A percentile compares a stretch with the other conserved stretches of the same genome.
Conservation (phyloP, 2,329 filamentous ascomycete species). For the Nemania diffusa region DNA sequence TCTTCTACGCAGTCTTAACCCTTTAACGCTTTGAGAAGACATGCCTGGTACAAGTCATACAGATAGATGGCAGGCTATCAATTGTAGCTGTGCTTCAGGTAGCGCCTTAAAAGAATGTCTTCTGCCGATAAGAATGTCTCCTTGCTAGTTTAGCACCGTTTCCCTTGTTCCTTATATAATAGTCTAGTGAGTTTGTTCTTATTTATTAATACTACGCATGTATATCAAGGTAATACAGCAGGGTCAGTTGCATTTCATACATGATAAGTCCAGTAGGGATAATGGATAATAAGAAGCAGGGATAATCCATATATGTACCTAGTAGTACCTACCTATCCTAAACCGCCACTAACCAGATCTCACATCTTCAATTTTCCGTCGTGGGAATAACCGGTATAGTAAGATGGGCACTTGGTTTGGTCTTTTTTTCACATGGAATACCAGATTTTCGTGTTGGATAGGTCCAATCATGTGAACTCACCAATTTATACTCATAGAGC, state of each 20-base stretch:
- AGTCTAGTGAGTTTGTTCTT: neutral
- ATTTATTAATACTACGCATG: neutral
- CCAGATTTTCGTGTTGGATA: neutral
- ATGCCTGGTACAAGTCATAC: constrained; percentile 34
- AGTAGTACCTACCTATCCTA: too few species aligned
- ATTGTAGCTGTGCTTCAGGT: constrained; percentile 40
- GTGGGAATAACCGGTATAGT: neutral
- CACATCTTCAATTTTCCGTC: too few species aligned
- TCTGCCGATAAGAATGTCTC: neutral
- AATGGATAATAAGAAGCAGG: neutral
- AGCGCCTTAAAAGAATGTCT: constrained; percentile 18
- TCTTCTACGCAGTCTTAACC: neutral
- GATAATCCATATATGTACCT: constrained; percentile 5
- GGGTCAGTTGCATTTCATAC: too few species aligned
- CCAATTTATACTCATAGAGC: neutral
- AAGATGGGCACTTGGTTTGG: neutral
- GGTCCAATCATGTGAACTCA: constrained; percentile 5
- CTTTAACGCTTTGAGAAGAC: constrained; percentile 4
- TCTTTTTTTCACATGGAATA: constrained; percentile 3
- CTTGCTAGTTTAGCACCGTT: neutral
- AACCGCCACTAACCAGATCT: too few species aligned
- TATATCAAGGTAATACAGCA: neutral
- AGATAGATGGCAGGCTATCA: too few species aligned
- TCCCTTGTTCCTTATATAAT: neutral
- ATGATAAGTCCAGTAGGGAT: neutral